phyloP scores from a whole-genome alignment of 2,329 filamentous ascomycete genomes.

The Fusarium sp. region DNA sequence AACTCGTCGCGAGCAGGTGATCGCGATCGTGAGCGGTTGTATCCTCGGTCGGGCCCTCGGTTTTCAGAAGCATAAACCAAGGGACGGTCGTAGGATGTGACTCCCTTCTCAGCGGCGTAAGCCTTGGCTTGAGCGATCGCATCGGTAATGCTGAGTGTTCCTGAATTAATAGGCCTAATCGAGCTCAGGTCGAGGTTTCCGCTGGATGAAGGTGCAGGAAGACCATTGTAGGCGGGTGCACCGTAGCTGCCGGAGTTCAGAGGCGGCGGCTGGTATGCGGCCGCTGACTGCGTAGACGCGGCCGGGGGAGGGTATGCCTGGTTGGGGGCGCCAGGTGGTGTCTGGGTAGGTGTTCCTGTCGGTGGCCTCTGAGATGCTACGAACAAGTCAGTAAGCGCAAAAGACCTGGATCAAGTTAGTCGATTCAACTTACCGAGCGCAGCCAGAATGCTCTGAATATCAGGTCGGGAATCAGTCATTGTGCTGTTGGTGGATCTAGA shows the following conservation, averaged over 20 bases:
- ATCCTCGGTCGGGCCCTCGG: constrained; percentile 59
- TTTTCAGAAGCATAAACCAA: constrained; percentile 56
- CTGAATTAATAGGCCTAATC: constrained; percentile 82
- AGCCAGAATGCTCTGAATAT: constrained; percentile 58
- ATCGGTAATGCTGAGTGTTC: constrained; percentile 84
- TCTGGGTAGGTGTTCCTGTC: constrained; percentile 56
- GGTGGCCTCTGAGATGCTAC: constrained; percentile 59
- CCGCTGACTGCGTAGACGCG: constrained; percentile 49
- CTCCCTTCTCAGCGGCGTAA: constrained; percentile 82
- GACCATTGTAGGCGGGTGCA: constrained; percentile 54
- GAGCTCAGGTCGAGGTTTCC: constrained; percentile 83
- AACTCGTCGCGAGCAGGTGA: constrained; percentile 79
- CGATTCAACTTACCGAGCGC: constrained; percentile 56
- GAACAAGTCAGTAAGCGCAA: constrained; percentile 36
- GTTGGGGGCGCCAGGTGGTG: constrained; percentile 52
- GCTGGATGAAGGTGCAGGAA: constrained; percentile 76
- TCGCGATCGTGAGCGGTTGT: constrained; percentile 74
- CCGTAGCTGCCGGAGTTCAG: constrained; percentile 43
- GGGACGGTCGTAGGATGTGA: constrained; percentile 70
- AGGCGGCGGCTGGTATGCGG: constrained; percentile 55
- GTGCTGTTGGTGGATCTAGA: constrained; percentile 23
- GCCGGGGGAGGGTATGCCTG: constrained; percentile 55
- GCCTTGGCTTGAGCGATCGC: constrained; percentile 86
- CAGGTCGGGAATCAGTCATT: constrained; percentile 45
- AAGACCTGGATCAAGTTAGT: constrained; percentile 8